Evolutionary conservation across 1,139 yeast genomes (phyloP), one percentile per base, ranked within the genome.

Genomic region (Zhuliangozyma parablackwelliae): DNA sequence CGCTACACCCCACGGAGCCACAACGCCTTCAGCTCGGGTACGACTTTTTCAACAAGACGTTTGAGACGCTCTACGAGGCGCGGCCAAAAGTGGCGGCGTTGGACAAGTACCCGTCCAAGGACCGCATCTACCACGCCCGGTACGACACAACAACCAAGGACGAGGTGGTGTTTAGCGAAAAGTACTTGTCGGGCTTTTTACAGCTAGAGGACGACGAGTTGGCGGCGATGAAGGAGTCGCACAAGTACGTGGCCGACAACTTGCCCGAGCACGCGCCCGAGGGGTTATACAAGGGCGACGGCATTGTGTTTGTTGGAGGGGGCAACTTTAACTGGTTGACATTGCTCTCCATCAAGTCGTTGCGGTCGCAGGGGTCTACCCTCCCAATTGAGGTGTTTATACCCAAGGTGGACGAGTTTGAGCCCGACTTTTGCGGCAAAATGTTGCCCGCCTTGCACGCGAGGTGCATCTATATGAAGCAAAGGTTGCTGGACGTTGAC

Each of bases 271-370:
- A 51, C 3, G 61, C 66, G 3, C 47, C 47, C 1, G 56, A 61
- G 25, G 61, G 68, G 2, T 51, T 75, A 9, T 80, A 77, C 52
- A 52, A 61, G n/a, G 90, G 90, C 1, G 69, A 78, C 41, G 96
- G 96, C 24, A 78, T 86, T 29, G 95, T 86, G 2, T 82, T 78
- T 50, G 90, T 84, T 28, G 92, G 92, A 13, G 95, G 95, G 31
- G 47, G 47, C 2, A 24, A 25, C 6, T 44, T 80, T 63, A 82
- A 84, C 52, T 82, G 94, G 72, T 63, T 84, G 45, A 75, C 88
- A 11, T 61, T 84, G 33, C 61, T 83, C 23, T 79, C 92, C 1
- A 71, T 87, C 43, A 74, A 77, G 52, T 72, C 82, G 36, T 59
- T 87, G 34, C 64, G 95, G 45, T 72, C 78, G 12, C 59, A 75